Evolutionary conservation across 192 early-diverging fungal genomes (phyloP).

Genomic region (Entophlyctis helioformis): DNA sequence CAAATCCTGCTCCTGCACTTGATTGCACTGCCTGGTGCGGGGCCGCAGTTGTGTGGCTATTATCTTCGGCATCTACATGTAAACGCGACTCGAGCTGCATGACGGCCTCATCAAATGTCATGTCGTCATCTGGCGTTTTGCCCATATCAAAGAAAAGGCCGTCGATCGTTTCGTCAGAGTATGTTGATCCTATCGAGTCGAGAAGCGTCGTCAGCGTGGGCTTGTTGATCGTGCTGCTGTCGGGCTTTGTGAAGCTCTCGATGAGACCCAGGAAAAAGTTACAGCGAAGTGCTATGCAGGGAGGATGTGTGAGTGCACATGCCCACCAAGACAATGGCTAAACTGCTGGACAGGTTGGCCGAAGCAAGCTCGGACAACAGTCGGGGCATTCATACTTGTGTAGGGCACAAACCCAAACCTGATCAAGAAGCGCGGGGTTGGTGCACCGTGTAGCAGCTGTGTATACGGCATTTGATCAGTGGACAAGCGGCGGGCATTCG

Average conservation of each 20-base stretch:
- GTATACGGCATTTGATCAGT: background rate
- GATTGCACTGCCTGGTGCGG: too few relatives aligned
- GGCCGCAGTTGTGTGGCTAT: too few relatives aligned
- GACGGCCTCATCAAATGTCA: conserved; percentile 52
- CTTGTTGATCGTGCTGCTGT: conserved; percentile 43
- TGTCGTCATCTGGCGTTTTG: conserved; percentile 39
- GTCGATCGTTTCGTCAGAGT: conserved; percentile 52
- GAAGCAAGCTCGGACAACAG: too few relatives aligned
- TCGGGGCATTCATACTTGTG: conserved; percentile 7
- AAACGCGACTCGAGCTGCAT: conserved; percentile 39
- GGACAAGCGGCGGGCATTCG: too few relatives aligned
- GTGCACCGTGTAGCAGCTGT: conserved; percentile 14
- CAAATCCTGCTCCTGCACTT: too few relatives aligned
- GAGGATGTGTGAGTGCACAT: too few relatives aligned
- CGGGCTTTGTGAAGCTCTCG: conserved; percentile 48
- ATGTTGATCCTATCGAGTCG: conserved; percentile 53
- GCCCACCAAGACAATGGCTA: too few relatives aligned
- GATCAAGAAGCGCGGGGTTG: conserved; percentile 35
- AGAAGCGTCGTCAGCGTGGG: conserved; percentile 59
- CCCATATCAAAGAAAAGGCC: conserved; percentile 29
- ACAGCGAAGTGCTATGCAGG: conserved; percentile 42
- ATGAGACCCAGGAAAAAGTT: conserved; percentile 63
- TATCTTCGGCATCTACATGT: too few relatives aligned
- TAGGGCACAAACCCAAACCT: conserved; percentile 57
- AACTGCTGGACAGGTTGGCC: too few relatives aligned